Conservation (phyloP, 2,329 filamentous ascomycete species). For the Cadophora gregata region DNA sequence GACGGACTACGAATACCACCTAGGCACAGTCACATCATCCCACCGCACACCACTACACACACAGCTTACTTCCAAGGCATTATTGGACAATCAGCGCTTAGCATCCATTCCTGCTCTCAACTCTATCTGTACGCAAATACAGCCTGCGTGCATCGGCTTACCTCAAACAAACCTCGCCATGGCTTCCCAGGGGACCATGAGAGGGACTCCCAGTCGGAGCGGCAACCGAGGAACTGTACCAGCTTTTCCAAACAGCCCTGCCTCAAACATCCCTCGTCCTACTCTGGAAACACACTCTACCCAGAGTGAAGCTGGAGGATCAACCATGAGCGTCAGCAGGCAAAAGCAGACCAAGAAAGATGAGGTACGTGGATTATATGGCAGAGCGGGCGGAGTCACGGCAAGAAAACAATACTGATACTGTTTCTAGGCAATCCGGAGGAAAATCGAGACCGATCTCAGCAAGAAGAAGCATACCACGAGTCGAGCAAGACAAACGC, state of each 20-base stretch:
- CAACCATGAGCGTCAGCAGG: constrained; percentile 88
- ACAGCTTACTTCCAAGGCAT: neutral
- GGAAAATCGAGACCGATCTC: constrained; percentile 96
- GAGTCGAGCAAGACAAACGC: constrained; percentile 79
- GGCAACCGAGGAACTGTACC: constrained; percentile 64
- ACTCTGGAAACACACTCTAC: constrained; percentile 63
- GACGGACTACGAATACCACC: neutral
- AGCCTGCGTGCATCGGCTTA: constrained; percentile 3
- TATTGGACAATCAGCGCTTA: constrained; percentile 29
- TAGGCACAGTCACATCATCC: constrained; percentile 4
- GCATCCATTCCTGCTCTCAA: constrained; percentile 29
- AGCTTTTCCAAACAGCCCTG: constrained; percentile 64
- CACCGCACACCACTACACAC: neutral
- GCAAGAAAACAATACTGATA: constrained; percentile 32
- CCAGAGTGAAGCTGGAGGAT: constrained; percentile 58
- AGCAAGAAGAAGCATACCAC: constrained; percentile 93
- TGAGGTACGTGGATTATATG: constrained; percentile 69
- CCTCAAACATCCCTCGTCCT: constrained; percentile 75
- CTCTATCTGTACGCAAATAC: constrained; percentile 7
- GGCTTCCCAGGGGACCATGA: constrained; percentile 56
- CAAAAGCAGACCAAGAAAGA: constrained; percentile 97
- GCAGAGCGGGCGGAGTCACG: neutral
- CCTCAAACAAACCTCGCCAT: constrained; percentile 32
- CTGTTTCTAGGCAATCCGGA: constrained; percentile 80
- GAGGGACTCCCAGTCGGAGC: constrained; percentile 70